A percentile compares a stretch with the other conserved stretches of the same genome.
Conservation (phyloP, 148 eudicot genomes). For the Fallopia convolvulus region DNA sequence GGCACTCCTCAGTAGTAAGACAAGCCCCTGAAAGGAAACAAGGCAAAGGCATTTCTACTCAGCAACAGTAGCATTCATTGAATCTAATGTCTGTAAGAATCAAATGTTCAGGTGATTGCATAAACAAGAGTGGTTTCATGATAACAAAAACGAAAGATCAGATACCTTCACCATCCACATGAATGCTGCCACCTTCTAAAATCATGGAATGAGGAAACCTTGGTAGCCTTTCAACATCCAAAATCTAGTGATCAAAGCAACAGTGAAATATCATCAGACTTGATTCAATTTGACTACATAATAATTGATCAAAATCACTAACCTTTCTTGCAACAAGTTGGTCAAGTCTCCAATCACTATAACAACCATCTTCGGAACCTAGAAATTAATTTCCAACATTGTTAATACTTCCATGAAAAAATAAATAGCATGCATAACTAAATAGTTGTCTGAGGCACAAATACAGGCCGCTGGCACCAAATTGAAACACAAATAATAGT, state of each 20-base stretch:
- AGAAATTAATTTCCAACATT: background rate
- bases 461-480: background rate
- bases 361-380: conserved; percentile 89
- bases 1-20: conserved; percentile 96
- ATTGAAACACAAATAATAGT: background rate
- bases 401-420: background rate
- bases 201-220: conserved; percentile 84
- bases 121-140: background rate
- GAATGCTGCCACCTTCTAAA: conserved; percentile 98
- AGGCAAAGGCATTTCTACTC: background rate
- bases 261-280: background rate
- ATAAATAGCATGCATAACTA: background rate
- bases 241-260: conserved; percentile 36
- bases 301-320: conserved; percentile 14
- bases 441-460: background rate
- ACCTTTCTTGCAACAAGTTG: conserved; percentile 84
- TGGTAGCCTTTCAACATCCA: conserved; percentile 63
- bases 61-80: background rate
- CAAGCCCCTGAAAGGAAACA: conserved; percentile 63
- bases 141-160: conserved; percentile 1
- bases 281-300: background rate
- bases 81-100: background rate
- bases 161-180: conserved; percentile 97
- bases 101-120: background rate
- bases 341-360: conserved; percentile 85